These are phyloP conservation scores for Backusella macrospora DNA, from an alignment of 192 early-diverging fungal genomes.

Conservation along the genomic window DNA sequence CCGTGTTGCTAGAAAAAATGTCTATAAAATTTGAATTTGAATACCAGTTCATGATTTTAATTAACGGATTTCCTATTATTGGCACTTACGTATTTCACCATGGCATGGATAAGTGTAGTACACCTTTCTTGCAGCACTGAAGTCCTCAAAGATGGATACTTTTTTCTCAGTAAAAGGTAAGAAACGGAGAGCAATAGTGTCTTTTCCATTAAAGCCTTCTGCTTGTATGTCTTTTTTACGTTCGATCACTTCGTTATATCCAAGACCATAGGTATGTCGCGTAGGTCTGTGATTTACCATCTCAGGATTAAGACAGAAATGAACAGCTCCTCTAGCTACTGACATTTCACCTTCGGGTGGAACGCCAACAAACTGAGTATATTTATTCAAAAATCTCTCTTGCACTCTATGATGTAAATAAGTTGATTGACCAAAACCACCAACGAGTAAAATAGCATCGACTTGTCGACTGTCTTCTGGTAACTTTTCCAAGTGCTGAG, in stretches of 20 bases:
- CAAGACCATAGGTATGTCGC: slow-evolving; percentile 10
- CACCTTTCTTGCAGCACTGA: neutral
- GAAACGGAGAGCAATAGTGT: neutral
- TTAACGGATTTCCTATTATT: neutral
- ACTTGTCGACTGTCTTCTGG: slow-evolving; percentile 31
- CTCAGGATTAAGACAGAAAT: slow-evolving; percentile 40
- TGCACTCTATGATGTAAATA: slow-evolving; percentile 45
- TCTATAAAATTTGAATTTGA: neutral
- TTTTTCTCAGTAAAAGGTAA: slow-evolving; percentile 1
- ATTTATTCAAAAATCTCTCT: slow-evolving; percentile 39
- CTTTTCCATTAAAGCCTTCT: neutral
- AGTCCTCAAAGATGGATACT: slow-evolving; percentile 4
- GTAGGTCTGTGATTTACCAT: slow-evolving; percentile 16
- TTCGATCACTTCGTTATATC: neutral
- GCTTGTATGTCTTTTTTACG: neutral
- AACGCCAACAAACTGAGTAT: slow-evolving; percentile 43
- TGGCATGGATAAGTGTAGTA: neutral
- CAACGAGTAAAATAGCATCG: slow-evolving; percentile 52
- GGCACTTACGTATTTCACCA: slow-evolving; percentile 7
- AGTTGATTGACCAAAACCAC: slow-evolving; percentile 51
- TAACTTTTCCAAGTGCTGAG: slow-evolving; percentile 44
- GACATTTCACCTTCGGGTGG: slow-evolving; percentile 49
- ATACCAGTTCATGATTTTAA: neutral
- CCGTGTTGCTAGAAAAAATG: neutral
- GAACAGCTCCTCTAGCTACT: slow-evolving; percentile 55